phyloP scores from a whole-genome alignment of 257 asterid species.

The Paulownia fortunei region DNA sequence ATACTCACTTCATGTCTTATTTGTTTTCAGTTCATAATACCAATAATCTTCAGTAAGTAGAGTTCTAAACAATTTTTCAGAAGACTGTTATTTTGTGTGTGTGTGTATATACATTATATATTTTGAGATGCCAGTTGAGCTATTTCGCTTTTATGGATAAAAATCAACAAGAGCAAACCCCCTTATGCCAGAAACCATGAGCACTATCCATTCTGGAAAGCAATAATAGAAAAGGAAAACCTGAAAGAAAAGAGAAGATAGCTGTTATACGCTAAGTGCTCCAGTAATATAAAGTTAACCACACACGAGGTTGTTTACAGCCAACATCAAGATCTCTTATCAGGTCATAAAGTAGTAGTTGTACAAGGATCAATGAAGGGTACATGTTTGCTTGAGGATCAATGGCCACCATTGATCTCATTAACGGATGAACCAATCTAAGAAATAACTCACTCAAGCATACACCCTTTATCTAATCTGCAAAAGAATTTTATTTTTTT shows the following conservation, averaged over 20 bases:
- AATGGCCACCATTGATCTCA: not conserved
- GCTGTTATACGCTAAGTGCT: not conserved
- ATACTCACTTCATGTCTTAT: slow-evolving; percentile 10
- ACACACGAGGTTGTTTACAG: not conserved
- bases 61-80: not conserved
- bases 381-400: not conserved
- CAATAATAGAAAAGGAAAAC: not conserved
- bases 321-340: not conserved
- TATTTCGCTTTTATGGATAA: not conserved
- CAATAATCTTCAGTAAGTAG: not conserved
- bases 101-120: not conserved
- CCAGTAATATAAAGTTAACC: not conserved
- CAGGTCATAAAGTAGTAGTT: not conserved
- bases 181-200: not conserved
- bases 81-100: not conserved
- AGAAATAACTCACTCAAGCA: not conserved
- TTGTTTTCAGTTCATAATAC: not conserved
- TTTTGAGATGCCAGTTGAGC: slow-evolving; percentile 3
- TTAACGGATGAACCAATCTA: not conserved
- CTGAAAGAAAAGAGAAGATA: slow-evolving; percentile 10
- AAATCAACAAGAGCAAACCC: not conserved
- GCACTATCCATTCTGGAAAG: not conserved
- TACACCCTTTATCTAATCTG: not conserved
- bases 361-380: not conserved
- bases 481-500: not conserved